These are phyloP conservation scores for Colletotrichum magnum DNA, from an alignment of 2,329 filamentous ascomycete genomes.

Conservation along the genomic window DNA sequence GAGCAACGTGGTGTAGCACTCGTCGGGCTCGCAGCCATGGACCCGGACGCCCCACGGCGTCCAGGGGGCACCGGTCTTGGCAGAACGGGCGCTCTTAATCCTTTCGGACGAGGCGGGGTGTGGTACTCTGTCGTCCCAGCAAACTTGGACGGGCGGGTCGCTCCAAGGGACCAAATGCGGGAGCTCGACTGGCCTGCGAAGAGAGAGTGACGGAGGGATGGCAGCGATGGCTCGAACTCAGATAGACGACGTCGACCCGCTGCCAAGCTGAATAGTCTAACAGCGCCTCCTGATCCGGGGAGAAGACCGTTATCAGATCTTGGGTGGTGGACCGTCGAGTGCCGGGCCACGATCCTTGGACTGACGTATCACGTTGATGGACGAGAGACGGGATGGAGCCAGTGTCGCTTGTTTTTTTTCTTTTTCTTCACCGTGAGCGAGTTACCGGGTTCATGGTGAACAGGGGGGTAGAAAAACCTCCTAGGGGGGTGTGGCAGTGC, in stretches of 20 bases:
- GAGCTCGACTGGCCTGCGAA: conserved; percentile 14
- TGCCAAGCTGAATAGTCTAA: conserved; percentile 25
- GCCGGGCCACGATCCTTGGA: conserved; percentile 15
- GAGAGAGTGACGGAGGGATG: conserved; percentile 25
- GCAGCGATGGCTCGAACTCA: conserved; percentile 21
- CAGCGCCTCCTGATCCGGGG: conserved; percentile 27
- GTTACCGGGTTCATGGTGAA: too few species aligned
- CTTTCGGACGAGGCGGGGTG: conserved; percentile 24
- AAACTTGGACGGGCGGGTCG: conserved; percentile 22
- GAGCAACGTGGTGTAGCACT: conserved; percentile 2
- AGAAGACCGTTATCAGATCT: conserved; percentile 38
- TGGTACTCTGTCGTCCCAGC: conserved; percentile 21
- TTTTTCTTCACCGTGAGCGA: not conserved
- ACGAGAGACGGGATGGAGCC: conserved; percentile 14
- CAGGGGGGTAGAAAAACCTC: too few species aligned
- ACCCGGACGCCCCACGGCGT: conserved; percentile 12
- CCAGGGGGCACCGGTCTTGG: conserved; percentile 29
- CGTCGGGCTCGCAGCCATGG: not conserved
- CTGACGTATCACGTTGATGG: conserved; percentile 33
- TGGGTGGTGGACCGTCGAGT: conserved; percentile 16
- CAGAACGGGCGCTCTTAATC: conserved; percentile 12
- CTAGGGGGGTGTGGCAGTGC: too few species aligned
- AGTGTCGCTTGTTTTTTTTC: conserved; percentile 12
- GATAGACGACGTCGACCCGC: conserved; percentile 34
- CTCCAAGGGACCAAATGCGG: conserved; percentile 12